phyloP scores from a whole-genome alignment of 805 yeast species.

The Candida ortonii region DNA sequence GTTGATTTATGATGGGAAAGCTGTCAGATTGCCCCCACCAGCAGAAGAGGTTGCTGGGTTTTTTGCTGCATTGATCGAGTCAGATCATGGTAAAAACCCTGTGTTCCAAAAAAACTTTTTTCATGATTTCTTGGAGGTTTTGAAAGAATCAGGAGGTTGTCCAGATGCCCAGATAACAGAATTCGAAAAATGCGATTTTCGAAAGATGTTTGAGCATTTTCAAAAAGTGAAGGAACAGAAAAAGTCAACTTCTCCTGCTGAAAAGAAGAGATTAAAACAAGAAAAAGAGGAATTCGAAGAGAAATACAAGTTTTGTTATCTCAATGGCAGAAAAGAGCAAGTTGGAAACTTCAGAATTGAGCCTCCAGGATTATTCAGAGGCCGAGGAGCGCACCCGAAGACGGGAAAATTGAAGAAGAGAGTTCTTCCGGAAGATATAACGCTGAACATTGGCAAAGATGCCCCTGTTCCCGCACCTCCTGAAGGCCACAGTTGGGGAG shows the following conservation, averaged over 20 bases:
- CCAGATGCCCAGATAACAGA: constrained; percentile 44
- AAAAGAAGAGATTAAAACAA: constrained; percentile 66
- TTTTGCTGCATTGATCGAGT: constrained; percentile 81
- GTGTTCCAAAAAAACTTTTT: constrained; percentile 86
- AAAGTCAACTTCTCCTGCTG: constrained; percentile 64
- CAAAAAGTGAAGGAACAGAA: constrained; percentile 70
- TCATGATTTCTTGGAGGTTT: constrained; percentile 65
- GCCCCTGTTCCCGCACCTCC: constrained; percentile 81
- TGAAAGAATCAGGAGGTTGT: constrained; percentile 70
- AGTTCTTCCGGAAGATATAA: constrained; percentile 85
- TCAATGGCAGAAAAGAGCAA: constrained; percentile 86
- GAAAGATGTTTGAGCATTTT: constrained; percentile 67
- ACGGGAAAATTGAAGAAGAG: constrained; percentile 89
- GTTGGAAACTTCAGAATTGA: constrained; percentile 93
- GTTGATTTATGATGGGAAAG: constrained; percentile 69
- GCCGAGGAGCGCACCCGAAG: constrained; percentile 96
- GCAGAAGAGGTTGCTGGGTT: constrained; percentile 98
- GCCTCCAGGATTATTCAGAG: constrained; percentile 95
- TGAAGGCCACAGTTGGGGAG: constrained; percentile 87
- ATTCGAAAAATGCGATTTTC: constrained; percentile 75
- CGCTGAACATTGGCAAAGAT: constrained; percentile 73
- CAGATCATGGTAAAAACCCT: constrained; percentile 87
- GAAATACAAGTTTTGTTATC: constrained; percentile 70
- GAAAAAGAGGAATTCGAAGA: constrained; percentile 79
- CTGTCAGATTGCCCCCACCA: constrained; percentile 68